Conservation (phyloP, 2,329 filamentous ascomycete species). For the Venturia oleaginea region DNA sequence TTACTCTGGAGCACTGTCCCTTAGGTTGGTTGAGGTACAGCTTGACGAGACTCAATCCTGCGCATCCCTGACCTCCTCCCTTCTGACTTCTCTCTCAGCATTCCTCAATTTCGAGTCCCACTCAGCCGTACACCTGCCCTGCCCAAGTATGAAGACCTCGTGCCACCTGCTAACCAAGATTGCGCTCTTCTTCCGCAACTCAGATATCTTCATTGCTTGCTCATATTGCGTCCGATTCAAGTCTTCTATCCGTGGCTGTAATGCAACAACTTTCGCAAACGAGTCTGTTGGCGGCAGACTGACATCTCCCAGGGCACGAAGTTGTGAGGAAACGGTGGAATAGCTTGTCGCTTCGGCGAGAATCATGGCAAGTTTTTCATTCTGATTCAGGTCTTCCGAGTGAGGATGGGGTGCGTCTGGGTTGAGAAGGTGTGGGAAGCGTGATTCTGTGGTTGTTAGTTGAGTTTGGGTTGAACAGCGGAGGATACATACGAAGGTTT, state of each 20-base stretch:
- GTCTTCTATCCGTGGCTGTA: constrained; percentile 54
- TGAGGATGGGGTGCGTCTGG: constrained; percentile 16
- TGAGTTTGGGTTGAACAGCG: not conserved
- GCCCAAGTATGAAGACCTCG: constrained; percentile 58
- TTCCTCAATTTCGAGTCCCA: constrained; percentile 59
- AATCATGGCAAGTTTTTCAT: constrained; percentile 26
- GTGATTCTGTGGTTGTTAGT: constrained; percentile 24
- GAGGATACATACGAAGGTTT: constrained; percentile 7
- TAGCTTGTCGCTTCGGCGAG: constrained; percentile 36
- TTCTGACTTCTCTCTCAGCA: constrained; percentile 56
- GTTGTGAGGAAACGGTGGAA: constrained; percentile 32
- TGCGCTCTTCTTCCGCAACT: constrained; percentile 56
- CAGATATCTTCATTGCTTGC: constrained; percentile 53
- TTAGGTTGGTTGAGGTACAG: not conserved
- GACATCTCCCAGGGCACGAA: constrained; percentile 36
- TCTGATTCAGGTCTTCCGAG: not conserved
- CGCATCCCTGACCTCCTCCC: constrained; percentile 50
- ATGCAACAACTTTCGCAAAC: constrained; percentile 45
- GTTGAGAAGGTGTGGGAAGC: constrained; percentile 32
- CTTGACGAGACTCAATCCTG: constrained; percentile 34
- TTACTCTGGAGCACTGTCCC: not conserved
- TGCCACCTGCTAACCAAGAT: constrained; percentile 53
- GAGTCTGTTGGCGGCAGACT: constrained; percentile 33
- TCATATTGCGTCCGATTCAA: constrained; percentile 51
- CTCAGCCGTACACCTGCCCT: constrained; percentile 60